Percentiles rank a stretch among this genome's conserved stretches.
Evolutionary conservation across 352 stramenopile species (phyloP).

Genomic region (Blastocystis sp.): DNA sequence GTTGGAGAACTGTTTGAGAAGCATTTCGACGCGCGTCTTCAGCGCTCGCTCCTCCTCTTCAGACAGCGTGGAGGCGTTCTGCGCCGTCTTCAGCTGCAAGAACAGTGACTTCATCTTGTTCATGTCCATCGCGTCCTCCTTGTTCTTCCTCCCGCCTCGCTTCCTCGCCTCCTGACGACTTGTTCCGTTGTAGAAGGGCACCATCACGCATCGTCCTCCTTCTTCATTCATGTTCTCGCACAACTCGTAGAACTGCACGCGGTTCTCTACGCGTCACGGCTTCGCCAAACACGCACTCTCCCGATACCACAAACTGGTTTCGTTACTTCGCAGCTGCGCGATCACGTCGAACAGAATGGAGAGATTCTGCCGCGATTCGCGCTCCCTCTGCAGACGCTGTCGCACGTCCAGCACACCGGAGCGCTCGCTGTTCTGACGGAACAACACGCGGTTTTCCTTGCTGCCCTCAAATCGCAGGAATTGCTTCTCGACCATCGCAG

Average conservation of each 20-base stretch:
- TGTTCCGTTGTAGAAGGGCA: slow-evolving; percentile 8
- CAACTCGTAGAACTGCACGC: neutral
- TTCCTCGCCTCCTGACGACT: slow-evolving; percentile 14
- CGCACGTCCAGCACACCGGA: neutral
- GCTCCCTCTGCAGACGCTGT: neutral
- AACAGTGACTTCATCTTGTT: slow-evolving; percentile 22
- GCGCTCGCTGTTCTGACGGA: neutral
- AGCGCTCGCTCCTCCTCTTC: neutral
- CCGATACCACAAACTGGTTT: neutral
- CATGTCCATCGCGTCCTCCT: neutral
- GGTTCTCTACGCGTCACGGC: neutral
- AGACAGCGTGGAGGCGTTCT: neutral
- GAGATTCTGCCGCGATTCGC: neutral
- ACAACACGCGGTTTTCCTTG: neutral
- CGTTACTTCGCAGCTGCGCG: neutral
- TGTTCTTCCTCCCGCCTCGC: neutral
- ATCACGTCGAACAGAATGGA: neutral
- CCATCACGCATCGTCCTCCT: slow-evolving; percentile 2
- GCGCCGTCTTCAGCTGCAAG: neutral
- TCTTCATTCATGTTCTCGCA: slow-evolving; percentile 13
- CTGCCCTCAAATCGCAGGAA: slow-evolving; percentile 26
- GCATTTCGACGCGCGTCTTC: slow-evolving; percentile 6
- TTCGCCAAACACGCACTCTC: neutral
- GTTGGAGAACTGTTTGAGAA: slow-evolving; percentile 26
- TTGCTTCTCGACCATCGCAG: neutral